Base-by-base conservation (phyloP, 163 green algal genomes). In the Trebouxiophyceae sp. region DNA sequence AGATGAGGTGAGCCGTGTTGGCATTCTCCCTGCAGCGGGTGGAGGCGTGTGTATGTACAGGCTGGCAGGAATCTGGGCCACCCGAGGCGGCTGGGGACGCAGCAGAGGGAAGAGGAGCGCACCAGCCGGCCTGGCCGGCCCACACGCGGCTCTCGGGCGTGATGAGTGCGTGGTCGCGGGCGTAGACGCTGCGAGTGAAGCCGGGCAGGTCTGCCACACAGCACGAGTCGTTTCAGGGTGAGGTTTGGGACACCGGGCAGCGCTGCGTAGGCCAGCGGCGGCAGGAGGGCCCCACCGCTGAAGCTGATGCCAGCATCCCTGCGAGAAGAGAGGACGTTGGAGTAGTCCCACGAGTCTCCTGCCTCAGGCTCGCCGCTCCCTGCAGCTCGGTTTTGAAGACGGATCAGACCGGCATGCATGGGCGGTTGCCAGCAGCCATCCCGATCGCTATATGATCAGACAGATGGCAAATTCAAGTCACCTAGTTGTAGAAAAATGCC, bases 61-160 rank as follows among this genome's bases (percentile, higher is more conserved):
- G n/a, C n/a, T n/a, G n/a, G n/a, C n/a, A n/a, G n/a, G n/a, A n/a
- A n/a, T n/a, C n/a, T n/a, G n/a, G n/a, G n/a, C n/a, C n/a, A n/a
- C n/a, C n/a, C n/a, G n/a, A n/a, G n/a, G n/a, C n/a, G n/a, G n/a
- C n/a, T n/a, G n/a, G n/a, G n/a, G n/a, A n/a, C n/a, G n/a, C n/a
- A n/a, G n/a, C n/a, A n/a, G n/a, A n/a, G n/a, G n/a, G n/a, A n/a
- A n/a, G n/a, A n/a, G n/a, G n/a, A n/a, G n/a, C n/a, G n/a, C n/a
- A n/a, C n/a, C n/a, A n/a, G n/a, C n/a, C n/a, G n/a, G n/a, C n/a
- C n/a, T n/a, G n/a, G n/a, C 59, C 58, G 5, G 70, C 73, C 67
- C 76, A 96, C 0, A 97, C 91, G 5, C 88, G 78, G 55, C 72
- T 90, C 63, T 97, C 92, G 1, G 86, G 84, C 4, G 86, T 91